Evolutionary conservation across 345 rosid species (phyloP).

Genomic region (Chamaenerion angustifolium): DNA sequence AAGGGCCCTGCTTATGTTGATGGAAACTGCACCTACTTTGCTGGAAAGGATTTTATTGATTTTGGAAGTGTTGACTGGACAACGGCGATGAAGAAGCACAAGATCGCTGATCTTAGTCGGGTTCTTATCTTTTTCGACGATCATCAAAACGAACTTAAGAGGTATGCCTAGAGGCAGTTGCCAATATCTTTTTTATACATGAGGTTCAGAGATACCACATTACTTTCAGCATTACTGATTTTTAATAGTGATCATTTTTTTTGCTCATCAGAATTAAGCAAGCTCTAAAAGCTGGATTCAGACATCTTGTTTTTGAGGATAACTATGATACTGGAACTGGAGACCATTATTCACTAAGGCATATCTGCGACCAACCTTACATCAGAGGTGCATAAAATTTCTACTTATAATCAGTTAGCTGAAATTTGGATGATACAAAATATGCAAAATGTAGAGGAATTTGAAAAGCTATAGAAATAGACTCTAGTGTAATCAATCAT

Average conservation of each 20-base stretch:
- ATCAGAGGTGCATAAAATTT: constrained; percentile 41
- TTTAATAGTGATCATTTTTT: constrained; percentile 3
- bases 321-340: constrained; percentile 98
- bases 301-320: constrained; percentile 89
- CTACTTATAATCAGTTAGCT: not conserved
- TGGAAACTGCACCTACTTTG: constrained; percentile 88
- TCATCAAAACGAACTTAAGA: constrained; percentile 93
- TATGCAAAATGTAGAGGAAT: not conserved
- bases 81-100: constrained; percentile 46
- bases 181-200: no score
- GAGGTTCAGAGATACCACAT: no score
- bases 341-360: constrained; percentile 94
- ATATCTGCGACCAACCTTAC: constrained; percentile 88
- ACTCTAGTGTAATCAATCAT: no score
- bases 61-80: constrained; percentile 88
- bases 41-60: constrained; percentile 95
- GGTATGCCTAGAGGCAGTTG: constrained; percentile 27
- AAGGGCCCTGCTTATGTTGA: constrained; percentile 98
- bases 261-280: constrained; percentile 52
- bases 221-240: no score
- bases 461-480: not conserved
- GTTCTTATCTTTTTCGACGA: constrained; percentile 87
- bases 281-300: constrained; percentile 75
- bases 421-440: not conserved
- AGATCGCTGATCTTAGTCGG: constrained; percentile 43